Percentiles rank a stretch among this genome's conserved stretches.
Conservation (phyloP, 2,329 filamentous ascomycete species). For the Erysiphe pulchra region DNA sequence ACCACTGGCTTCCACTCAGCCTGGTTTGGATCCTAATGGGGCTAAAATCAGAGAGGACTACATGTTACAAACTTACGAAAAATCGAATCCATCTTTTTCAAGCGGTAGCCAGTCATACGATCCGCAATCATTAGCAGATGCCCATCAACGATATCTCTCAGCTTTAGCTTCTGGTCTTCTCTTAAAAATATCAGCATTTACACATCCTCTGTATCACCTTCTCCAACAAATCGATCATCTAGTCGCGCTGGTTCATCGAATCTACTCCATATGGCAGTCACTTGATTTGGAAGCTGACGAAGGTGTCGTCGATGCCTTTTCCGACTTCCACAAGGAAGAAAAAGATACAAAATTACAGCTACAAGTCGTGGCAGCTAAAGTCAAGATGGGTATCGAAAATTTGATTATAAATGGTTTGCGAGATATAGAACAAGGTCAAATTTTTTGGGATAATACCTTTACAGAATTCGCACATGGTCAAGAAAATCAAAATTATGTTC, state of each 20-base stretch:
- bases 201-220: constrained; percentile 35
- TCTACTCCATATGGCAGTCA: constrained; percentile 51
- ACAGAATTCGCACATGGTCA: constrained; percentile 15
- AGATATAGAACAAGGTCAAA: constrained; percentile 22
- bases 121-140: constrained; percentile 58
- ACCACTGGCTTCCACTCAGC: constrained; percentile 1
- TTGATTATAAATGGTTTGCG: constrained; percentile 25
- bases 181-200: constrained; percentile 36
- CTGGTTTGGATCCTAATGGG: constrained; percentile 1
- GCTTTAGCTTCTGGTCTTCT: constrained; percentile 41
- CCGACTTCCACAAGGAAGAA: constrained; percentile 49
- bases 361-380: constrained; percentile 30
- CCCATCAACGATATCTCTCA: constrained; percentile 52
- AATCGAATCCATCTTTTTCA: constrained; percentile 6
- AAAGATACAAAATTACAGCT: constrained; percentile 38
- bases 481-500: constrained; percentile 30
- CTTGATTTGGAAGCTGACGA: constrained; percentile 63
- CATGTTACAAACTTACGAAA: constrained; percentile 15
- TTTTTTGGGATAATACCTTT: constrained; percentile 14
- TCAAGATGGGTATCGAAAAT: constrained; percentile 41
- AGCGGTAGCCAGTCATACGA: constrained; percentile 27
- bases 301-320: constrained; percentile 52
- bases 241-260: constrained; percentile 46
- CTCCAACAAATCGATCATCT: constrained; percentile 60
- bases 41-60: constrained; percentile 11